These are phyloP conservation scores for Cyclanthera cordifolia DNA, from an alignment of 306 rosid species.

Conservation along the genomic window DNA sequence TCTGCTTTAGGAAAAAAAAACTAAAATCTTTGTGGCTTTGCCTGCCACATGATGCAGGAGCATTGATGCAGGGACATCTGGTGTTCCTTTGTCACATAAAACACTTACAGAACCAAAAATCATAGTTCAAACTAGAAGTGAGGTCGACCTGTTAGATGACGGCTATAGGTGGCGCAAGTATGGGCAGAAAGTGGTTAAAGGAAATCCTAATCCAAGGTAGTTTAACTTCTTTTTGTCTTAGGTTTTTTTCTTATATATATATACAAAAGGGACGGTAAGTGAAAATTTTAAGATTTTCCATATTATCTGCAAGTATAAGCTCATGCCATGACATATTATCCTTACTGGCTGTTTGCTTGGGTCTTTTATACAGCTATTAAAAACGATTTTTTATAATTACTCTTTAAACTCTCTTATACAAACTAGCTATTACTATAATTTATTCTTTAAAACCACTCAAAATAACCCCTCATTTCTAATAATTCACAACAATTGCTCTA, in stretches of 20 bases:
- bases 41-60: conserved; percentile 42
- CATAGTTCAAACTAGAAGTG: conserved; percentile 88
- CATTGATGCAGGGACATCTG: conserved; percentile 42
- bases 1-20: not conserved
- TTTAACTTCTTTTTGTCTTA: conserved; percentile 11
- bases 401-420: too few species aligned
- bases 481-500: too few species aligned
- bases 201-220: conserved; percentile 97
- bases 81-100: conserved; percentile 54
- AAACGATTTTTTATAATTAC: too few species aligned
- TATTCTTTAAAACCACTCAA: too few species aligned
- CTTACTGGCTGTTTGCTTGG: too few species aligned
- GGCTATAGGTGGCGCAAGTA: conserved; percentile 97
- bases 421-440: too few species aligned
- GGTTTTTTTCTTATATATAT: not conserved
- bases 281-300: not conserved
- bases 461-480: too few species aligned
- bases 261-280: not conserved
- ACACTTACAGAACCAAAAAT: conserved; percentile 88
- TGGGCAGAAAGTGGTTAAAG: conserved; percentile 96
- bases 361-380: too few species aligned
- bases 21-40: not conserved
- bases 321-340: not conserved
- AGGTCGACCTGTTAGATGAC: conserved; percentile 92
- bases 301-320: not conserved